These are phyloP conservation scores for Auricularia cornea DNA, from an alignment of 768 basidiomycete genomes.

Conservation along the genomic window DNA sequence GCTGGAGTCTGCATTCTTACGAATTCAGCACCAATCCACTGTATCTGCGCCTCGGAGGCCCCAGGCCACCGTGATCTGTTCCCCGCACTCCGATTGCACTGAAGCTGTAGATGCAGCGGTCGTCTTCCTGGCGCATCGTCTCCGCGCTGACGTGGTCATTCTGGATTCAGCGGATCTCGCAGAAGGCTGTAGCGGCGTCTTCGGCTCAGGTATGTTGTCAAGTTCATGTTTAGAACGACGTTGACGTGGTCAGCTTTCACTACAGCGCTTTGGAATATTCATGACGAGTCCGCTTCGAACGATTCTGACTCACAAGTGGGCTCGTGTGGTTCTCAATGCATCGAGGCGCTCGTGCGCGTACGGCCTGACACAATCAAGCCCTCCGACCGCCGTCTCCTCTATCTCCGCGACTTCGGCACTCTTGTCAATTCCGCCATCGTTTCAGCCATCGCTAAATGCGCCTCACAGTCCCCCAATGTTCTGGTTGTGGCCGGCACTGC, in stretches of 20 bases:
- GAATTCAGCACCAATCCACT: background rate
- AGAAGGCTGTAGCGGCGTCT: slow-evolving; percentile 18
- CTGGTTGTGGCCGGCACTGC: too few relatives aligned
- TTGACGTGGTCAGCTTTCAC: slow-evolving; percentile 12
- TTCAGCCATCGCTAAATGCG: background rate
- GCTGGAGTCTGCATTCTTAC: background rate
- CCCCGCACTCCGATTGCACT: background rate
- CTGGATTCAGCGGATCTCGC: slow-evolving; percentile 25
- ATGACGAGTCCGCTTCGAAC: too few relatives aligned
- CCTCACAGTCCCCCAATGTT: too few relatives aligned
- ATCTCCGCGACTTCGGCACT: background rate
- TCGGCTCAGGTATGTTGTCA: slow-evolving; percentile 17
- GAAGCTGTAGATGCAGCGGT: slow-evolving; percentile 20
- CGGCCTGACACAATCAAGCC: background rate
- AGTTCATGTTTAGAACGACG: background rate
- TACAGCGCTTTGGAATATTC: background rate
- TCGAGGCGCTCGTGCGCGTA: background rate
- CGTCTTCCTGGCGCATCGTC: slow-evolving; percentile 16
- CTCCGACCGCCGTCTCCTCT: background rate
- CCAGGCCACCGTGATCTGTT: background rate
- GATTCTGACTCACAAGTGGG: too few relatives aligned
- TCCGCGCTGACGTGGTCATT: slow-evolving; percentile 25
- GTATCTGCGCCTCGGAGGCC: background rate
- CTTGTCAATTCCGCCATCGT: background rate
- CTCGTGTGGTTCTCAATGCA: background rate